Evolutionary conservation across 1,284 basidiomycete species (phyloP).

Genomic region (Malassezia psittaci): DNA sequence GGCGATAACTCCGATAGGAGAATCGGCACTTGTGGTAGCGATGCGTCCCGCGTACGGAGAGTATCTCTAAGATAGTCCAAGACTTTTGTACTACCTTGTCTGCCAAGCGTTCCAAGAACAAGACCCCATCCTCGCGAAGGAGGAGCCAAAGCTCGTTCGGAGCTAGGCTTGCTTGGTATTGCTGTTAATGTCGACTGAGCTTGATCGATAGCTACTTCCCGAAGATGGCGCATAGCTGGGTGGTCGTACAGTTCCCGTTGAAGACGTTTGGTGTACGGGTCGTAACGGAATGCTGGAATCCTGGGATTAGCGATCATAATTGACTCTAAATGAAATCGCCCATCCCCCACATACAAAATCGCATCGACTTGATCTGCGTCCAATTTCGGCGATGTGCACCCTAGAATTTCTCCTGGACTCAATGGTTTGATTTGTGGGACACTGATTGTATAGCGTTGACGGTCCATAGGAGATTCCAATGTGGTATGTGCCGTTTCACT

Average conservation of each 20-base stretch:
- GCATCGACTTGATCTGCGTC: conserved; percentile 33
- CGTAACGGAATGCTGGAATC: conserved; percentile 94
- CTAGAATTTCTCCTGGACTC: conserved; percentile 89
- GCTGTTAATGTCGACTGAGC: conserved; percentile 25
- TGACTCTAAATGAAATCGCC: conserved; percentile 92
- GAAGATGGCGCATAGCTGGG: conserved; percentile 65
- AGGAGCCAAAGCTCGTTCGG: conserved; percentile 6
- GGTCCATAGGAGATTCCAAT: not conserved
- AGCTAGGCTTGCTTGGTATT: not conserved
- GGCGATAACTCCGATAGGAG: conserved; percentile 92
- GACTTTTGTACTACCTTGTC: conserved; percentile 85
- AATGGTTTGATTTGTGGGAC: conserved; percentile 88
- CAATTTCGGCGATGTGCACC: conserved; percentile 82
- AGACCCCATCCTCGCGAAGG: conserved; percentile 64
- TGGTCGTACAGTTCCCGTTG: conserved; percentile 89
- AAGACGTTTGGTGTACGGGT: conserved; percentile 94
- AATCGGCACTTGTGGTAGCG: conserved; percentile 68
- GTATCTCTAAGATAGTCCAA: conserved; percentile 52
- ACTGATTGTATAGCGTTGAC: conserved; percentile 25
- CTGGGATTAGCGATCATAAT: conserved; percentile 98
- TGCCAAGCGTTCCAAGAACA: conserved; percentile 85
- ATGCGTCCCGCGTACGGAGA: conserved; percentile 19
- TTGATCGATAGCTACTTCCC: conserved; percentile 61
- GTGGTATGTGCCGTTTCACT: not conserved
- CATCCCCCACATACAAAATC: conserved; percentile 75